A percentile compares a stretch with the other conserved stretches of the same genome.
These are phyloP conservation scores for Phytophthora kernoviae DNA, from an alignment of 352 stramenopile species.

Conservation along the genomic window DNA sequence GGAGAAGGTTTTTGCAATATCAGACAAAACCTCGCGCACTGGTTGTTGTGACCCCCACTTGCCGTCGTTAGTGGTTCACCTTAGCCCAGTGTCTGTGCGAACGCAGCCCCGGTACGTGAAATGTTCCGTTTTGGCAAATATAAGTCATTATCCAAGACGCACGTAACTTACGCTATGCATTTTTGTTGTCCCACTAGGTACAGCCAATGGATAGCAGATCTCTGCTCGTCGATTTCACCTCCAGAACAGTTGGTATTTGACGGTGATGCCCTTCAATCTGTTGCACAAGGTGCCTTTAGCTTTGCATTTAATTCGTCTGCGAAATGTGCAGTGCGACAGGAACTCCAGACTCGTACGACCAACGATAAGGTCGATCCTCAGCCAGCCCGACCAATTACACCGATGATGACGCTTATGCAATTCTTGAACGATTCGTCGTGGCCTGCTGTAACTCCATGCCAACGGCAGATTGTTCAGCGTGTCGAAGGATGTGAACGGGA, in stretches of 20 bases:
- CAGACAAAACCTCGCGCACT: not conserved
- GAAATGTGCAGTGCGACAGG: conserved; percentile 18
- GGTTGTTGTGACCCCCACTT: conserved; percentile 36
- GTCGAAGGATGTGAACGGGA: conserved; percentile 5
- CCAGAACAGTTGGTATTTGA: conserved; percentile 65
- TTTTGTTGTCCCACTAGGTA: conserved; percentile 29
- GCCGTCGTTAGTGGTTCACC: conserved; percentile 60
- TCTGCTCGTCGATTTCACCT: conserved; percentile 5
- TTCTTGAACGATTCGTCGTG: conserved; percentile 25
- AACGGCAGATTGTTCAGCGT: conserved; percentile 39
- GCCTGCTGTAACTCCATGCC: conserved; percentile 17
- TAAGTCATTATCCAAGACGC: no score
- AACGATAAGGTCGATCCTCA: not conserved
- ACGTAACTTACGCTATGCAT: not conserved
- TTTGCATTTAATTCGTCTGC: conserved; percentile 59
- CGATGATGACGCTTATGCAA: conserved; percentile 6
- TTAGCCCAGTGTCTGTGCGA: conserved; percentile 42
- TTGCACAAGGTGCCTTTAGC: conserved; percentile 49
- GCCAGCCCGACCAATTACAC: not conserved
- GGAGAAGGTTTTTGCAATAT: conserved; percentile 17
- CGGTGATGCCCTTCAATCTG: conserved; percentile 30
- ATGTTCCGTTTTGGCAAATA: not conserved
- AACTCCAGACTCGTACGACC: not conserved
- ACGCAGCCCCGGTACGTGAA: conserved; percentile 27
- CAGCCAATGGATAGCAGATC: conserved; percentile 35